Base-by-base conservation (phyloP, 2,329 filamentous ascomycete species). In the Diaporthe sp. region DNA sequence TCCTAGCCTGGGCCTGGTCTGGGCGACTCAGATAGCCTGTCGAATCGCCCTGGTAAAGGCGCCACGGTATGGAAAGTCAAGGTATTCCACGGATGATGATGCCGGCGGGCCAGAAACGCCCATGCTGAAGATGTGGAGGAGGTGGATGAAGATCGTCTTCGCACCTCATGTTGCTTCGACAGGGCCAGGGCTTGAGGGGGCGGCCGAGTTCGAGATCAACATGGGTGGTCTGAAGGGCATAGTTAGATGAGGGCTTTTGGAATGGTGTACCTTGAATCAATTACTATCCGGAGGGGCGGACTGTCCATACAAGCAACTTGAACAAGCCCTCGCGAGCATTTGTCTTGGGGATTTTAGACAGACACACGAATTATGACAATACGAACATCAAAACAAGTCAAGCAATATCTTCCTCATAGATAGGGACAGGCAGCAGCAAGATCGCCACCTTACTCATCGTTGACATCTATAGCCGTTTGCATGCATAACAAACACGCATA, bases 131-230 rank as follows among this genome's bases (percentile, higher is more conserved):
- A 88, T 86, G 46, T 95, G 94, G 92, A 89, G 90, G 78, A 88
- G 96, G 75, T 95, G 92, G 87, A 92, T 98, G 88, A 97, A 96
- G 83, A 90, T 98, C 12, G 96, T 98, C 1, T 98, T 98, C 86
- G 94, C 95, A 67, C 90, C 94, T 2, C 97, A 97, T 90, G 90
- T 90, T 5, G 84, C 86, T 3, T 88, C 88, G 2, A 87, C 86
- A 77, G 86, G 90, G 22, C 82, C 88, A 71, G 86, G 88, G 15
- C 77, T 88, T 72, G 80, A 85, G 1, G 86, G 85, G 10, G 91
- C 90, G 19, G 87, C 93, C 5, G 92, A 94, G 80, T 97, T 95
- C 83, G 93, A 95, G 82, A 92, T 98, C 74, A 91, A 88, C 79
- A 90, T 90, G 81, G 92, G 90, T 0, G 95, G 95, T 0, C 72